phyloP scores from a whole-genome alignment of 2,329 filamentous ascomycete genomes.

The Ilyonectria mors-panacis region DNA sequence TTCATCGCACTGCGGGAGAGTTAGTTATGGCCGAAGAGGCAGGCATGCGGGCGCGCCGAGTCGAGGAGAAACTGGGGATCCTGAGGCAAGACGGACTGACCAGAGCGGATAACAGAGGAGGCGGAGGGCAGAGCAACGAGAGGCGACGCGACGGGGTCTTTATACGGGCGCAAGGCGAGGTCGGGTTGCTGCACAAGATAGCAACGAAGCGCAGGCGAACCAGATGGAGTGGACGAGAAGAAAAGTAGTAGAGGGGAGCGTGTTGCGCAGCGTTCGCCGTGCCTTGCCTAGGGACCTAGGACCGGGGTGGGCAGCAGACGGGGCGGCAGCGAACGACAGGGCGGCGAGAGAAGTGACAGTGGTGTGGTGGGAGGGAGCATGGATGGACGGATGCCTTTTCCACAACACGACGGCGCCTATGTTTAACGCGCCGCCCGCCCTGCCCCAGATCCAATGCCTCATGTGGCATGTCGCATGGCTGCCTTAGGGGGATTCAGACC shows the following conservation, averaged over 20 bases:
- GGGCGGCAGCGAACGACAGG: constrained; percentile 35
- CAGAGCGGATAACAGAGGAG: constrained; percentile 29
- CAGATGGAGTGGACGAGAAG: constrained; percentile 43
- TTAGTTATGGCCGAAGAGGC: constrained; percentile 31
- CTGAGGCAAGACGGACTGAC: constrained; percentile 40
- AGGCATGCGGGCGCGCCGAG: constrained; percentile 29
- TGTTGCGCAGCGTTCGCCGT: constrained; percentile 38
- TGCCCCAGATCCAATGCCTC: constrained; percentile 1
- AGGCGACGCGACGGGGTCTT: constrained; percentile 29
- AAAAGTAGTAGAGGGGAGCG: constrained; percentile 37
- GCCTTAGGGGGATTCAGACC: constrained; percentile 20
- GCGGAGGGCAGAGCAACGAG: constrained; percentile 17
- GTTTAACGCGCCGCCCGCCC: constrained; percentile 15
- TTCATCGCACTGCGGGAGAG: constrained; percentile 52
- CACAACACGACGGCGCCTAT: constrained; percentile 12
- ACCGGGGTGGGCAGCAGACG: constrained; percentile 38
- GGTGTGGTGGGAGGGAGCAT: constrained; percentile 13
- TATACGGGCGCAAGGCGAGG: constrained; percentile 36
- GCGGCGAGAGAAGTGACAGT: constrained; percentile 29
- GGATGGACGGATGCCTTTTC: constrained; percentile 29
- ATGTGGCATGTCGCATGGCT: constrained; percentile 25
- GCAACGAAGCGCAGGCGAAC: constrained; percentile 42
- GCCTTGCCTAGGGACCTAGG: constrained; percentile 35
- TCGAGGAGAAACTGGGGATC: constrained; percentile 30
- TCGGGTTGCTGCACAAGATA: constrained; percentile 13